A percentile compares a stretch with the other conserved stretches of the same genome.
phyloP scores from a whole-genome alignment of 768 basidiomycete genomes.

The Amanita jacksonii region DNA sequence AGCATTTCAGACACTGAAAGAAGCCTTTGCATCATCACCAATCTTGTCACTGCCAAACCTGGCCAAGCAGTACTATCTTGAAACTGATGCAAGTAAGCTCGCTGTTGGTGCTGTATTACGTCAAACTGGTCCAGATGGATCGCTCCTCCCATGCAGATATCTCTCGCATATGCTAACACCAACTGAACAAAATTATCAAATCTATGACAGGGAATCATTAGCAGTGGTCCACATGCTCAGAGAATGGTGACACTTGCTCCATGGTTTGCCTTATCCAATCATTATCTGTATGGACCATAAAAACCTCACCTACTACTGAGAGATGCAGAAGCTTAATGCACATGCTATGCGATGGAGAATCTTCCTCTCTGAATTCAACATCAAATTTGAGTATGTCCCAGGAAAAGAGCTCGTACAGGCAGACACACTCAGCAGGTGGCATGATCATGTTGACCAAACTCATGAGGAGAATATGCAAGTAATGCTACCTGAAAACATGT shows the following conservation, averaged over 20 bases:
- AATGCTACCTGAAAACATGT: background rate
- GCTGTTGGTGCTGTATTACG: conserved; percentile 24
- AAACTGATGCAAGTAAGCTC: conserved; percentile 22
- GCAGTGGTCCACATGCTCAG: too few relatives aligned
- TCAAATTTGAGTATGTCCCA: conserved; percentile 1
- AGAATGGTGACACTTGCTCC: too few relatives aligned
- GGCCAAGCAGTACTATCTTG: conserved; percentile 15
- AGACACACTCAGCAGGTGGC: background rate
- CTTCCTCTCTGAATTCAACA: conserved; percentile 2
- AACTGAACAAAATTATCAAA: background rate
- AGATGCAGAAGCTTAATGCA: conserved; percentile 1
- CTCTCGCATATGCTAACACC: conserved; percentile 14
- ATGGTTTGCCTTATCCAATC: too few relatives aligned
- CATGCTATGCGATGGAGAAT: background rate
- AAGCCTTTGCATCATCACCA: conserved; percentile 15
- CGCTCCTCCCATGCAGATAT: conserved; percentile 27
- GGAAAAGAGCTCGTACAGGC: background rate
- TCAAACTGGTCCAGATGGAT: conserved; percentile 17
- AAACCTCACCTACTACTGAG: background rate
- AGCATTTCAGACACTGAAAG: conserved; percentile 23
- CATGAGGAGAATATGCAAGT: background rate
- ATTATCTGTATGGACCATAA: too few relatives aligned
- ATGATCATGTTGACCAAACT: background rate
- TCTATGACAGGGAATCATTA: too few relatives aligned
- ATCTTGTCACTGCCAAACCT: conserved; percentile 16